These are phyloP conservation scores for Vickermania ingenoplastis DNA, from an alignment of 208 protist species.

Conservation along the genomic window DNA sequence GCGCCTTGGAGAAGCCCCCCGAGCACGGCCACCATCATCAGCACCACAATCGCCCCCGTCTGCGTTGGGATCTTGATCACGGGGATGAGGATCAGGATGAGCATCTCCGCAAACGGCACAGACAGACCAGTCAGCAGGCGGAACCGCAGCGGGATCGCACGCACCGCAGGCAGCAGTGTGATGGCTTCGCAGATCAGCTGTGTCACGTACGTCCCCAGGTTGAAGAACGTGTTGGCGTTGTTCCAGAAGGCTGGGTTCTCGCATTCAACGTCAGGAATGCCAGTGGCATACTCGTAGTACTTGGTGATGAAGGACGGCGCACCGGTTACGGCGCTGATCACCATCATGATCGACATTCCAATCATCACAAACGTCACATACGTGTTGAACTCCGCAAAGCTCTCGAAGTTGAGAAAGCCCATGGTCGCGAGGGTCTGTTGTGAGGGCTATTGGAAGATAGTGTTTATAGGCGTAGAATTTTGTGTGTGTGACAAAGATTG, in stretches of 20 bases:
- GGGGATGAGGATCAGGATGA: slow-evolving; percentile 18
- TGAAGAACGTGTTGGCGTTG: slow-evolving; percentile 29
- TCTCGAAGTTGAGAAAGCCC: slow-evolving; percentile 10
- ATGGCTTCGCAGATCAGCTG: slow-evolving; percentile 23
- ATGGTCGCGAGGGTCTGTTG: no score
- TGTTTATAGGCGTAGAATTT: no score
- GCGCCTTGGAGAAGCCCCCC: slow-evolving; percentile 21
- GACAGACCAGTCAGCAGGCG: slow-evolving; percentile 15
- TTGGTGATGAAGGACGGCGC: slow-evolving; percentile 30
- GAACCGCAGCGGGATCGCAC: slow-evolving; percentile 12
- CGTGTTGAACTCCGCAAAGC: slow-evolving; percentile 15
- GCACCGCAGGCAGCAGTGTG: slow-evolving; percentile 12
- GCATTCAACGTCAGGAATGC: slow-evolving; percentile 5
- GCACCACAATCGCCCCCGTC: slow-evolving; percentile 18
- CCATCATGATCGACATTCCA: slow-evolving; percentile 50
- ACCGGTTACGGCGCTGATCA: slow-evolving; percentile 51
- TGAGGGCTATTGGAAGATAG: no score
- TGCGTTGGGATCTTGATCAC: slow-evolving; percentile 4
- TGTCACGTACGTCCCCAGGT: slow-evolving; percentile 17
- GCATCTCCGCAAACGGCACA: slow-evolving; percentile 11
- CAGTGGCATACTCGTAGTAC: slow-evolving; percentile 25
- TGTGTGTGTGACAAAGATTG: no score
- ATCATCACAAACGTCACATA: slow-evolving; percentile 43
- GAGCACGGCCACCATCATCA: slow-evolving; percentile 21
- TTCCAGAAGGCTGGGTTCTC: slow-evolving; percentile 17